Evolutionary conservation across 2,329 filamentous ascomycete species (phyloP), one percentile per base, ranked within the genome.

Genomic region (Pseudocercospora fuligena): DNA sequence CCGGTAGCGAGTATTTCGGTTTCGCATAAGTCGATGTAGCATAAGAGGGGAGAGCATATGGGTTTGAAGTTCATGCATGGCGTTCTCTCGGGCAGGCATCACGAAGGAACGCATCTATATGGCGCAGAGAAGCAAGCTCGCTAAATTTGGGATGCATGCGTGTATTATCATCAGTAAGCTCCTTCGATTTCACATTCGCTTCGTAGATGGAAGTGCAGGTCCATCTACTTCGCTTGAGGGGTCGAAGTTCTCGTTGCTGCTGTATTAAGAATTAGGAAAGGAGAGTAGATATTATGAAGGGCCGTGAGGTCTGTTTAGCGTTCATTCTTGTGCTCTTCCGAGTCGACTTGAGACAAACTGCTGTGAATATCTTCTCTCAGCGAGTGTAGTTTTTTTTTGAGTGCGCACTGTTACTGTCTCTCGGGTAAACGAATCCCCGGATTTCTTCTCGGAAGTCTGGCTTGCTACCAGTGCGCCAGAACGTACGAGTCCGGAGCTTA

Each of bases 1-100:
- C 94, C 72, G 95, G 95, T 73, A 95, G 93, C 82, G 94, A 98
- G 80, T 98, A 90, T 79, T 99, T 99, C 80, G 95, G 95, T 69
- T 98, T 99, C 81, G 94, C 95, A 74, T 98, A 90, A 67, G 31
- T 58, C 29, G 31, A 66, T 67, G 53, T 61, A 66, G 49, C 59
- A 62, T 46, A 63, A 43, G 40, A 33, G n/a, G 31, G 51, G 62
- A 36, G 43, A 57, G 63, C 63, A 69, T 61, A 58, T 58, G 67
- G 53, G 64, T 27, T 33, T 27, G 2, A 23, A 27, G 21, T 43
- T 33, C 43, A 60, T 64, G 27, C 46, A 67, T 56, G 51, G 36
- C 53, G 64, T 60, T 54, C 51, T 60, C 60, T 49, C 11, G 46
- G 58, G 56, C 65, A 61, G 58, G 56, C 65, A 61, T 43, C n/a